Evolutionary conservation across 2,329 filamentous ascomycete species (phyloP), one percentile per base, ranked within the genome.

Genomic region (Mycosphaerella arachidis): DNA sequence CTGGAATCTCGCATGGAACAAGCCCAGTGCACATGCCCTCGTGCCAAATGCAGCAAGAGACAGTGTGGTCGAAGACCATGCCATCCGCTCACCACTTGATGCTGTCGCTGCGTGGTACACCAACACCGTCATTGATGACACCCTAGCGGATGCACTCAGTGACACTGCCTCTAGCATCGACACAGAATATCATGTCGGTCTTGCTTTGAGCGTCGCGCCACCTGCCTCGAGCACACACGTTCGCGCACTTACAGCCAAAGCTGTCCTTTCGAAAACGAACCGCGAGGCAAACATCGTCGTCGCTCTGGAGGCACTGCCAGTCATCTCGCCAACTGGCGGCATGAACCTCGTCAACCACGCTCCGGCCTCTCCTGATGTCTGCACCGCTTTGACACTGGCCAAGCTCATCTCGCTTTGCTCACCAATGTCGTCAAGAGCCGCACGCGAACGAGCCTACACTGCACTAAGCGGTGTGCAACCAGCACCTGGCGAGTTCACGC

Each of bases 41-140:
- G 77, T 81, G 48, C 79, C 82, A 3, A 88, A 90, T 63, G 85
- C 88, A 55, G 86, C 89, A 52, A 89, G 95, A 81, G 89, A 95
- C 71, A 82, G 84, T 6, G 91, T 96, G 0, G 89, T 94, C 3
- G 89, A 94, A 60, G 93, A 97, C 69, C 85, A 86, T 55, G 88
- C 91, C 2, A 90, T 97, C 61, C 86, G 89, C 55, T 94, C 91
- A 18, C 91, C 92, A 0, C 84, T 97, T 65, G 93, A 97, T 74
- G 92, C 91, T 12, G 85, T 97, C 55, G 91, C 92, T 6, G 91
- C 92, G 1, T 97, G 92, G 92, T 94, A 87, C 79, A 95, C 92
- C 0, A 91, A 86, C 64, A 81, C 88, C 57, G 80, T 85, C 12
- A 77, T 96, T 40, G 89, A 92, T 68, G 82, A 83, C 59, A 86